Conservation (phyloP, 371 early-diverging fungal genomes). For the Conidiobolus incongruus region DNA sequence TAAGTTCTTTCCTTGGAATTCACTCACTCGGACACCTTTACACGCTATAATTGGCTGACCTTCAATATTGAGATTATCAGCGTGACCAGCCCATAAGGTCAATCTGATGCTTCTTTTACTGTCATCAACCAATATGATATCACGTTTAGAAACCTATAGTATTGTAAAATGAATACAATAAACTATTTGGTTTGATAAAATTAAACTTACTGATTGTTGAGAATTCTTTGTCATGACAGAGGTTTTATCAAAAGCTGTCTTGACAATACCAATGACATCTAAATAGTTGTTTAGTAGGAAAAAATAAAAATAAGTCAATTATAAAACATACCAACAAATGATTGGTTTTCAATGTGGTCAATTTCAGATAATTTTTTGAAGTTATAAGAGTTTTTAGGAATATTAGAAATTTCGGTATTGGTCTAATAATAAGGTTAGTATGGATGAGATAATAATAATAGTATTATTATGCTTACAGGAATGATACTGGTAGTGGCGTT, state of each 20-base stretch:
- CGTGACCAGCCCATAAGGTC: conserved; percentile 80
- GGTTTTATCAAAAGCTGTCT: conserved; percentile 27
- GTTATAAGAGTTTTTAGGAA: conserved; percentile 43
- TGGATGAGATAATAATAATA: conserved; percentile 12
- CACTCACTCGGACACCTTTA: conserved; percentile 63
- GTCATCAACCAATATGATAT: conserved; percentile 62
- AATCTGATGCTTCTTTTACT: conserved; percentile 39
- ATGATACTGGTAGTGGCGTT: too few species aligned
- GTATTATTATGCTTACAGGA: too few species aligned
- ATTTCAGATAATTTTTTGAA: conserved; percentile 42
- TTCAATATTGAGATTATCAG: conserved; percentile 31
- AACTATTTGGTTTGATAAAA: too few species aligned
- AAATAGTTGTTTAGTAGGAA: too few species aligned
- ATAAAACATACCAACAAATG: conserved; percentile 39
- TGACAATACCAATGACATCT: conserved; percentile 71
- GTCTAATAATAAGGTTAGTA: neutral
- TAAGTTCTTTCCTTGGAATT: conserved; percentile 47
- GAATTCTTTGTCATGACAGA: conserved; percentile 43
- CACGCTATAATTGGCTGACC: conserved; percentile 47
- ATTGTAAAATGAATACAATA: too few species aligned
- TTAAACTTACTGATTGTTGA: conserved; percentile 29
- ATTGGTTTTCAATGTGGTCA: conserved; percentile 31
- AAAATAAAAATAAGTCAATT: too few species aligned
- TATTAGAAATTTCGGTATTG: conserved; percentile 7
- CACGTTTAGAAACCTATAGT: conserved; percentile 53